Evolutionary conservation across 352 stramenopile genomes (phyloP), one percentile per base, ranked within the genome.

Genomic region (Pythium folliculosum): DNA sequence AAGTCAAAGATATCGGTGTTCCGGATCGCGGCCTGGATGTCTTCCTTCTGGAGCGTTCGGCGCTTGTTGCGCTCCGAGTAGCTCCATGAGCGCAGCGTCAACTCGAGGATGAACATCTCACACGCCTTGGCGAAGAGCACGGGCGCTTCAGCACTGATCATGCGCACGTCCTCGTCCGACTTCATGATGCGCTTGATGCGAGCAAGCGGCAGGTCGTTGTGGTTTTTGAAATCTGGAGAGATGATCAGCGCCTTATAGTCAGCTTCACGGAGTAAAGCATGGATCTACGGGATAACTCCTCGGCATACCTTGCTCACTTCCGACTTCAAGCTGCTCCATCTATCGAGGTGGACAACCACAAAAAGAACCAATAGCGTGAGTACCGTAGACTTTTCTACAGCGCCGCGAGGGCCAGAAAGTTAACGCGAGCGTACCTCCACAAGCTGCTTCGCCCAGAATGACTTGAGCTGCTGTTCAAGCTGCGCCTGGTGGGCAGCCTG

Each of bases 1-100:
- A 99, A 99, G 80, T 99, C 97, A 78, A 99, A 99, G 74, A 99
- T 98, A 77, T 99, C 97, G 37, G 97, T 99, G 73, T 99, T 98
- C 61, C 96, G 85, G 79, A 99, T 99, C 49, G 97, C 97, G 57
- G 96, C 97, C 65, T 98, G 87, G 62, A 99, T 98, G 78, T 99
- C 97, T 81, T 99, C 96, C 78, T 99, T 99, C 77, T 99, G 96
- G 64, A 99, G 81, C 63, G 96, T 99, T 60, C 93, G 90, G 57
- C 93, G 80, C 84, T 82, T 95, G 77, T 95, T 95, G 70, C 90
- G 89, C 67, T 95, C 87, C 73, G 87, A 93, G 72, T 95, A 92
- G 32, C 84, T 82, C 87, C 87, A 95, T 59, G 87, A 90, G 60
- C 97, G 93, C 60, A 99, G 85, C 48, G 96, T 99, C 51, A 99